Evolutionary conservation across 2,329 filamentous ascomycete genomes (phyloP), one percentile per base, ranked within the genome.

Genomic region (Colletotrichum scovillei): DNA sequence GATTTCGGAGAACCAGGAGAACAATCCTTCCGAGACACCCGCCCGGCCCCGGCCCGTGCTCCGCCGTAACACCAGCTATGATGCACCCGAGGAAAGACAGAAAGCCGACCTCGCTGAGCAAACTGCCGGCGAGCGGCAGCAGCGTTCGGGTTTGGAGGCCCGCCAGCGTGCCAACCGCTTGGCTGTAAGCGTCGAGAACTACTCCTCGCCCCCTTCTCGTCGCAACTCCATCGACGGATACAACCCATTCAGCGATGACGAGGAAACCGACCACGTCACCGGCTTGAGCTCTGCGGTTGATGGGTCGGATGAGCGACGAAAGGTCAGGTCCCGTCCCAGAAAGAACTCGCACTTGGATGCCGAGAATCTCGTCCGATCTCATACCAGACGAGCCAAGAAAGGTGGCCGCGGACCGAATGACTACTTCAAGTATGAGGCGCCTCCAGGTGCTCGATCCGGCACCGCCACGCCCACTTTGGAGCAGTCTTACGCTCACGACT

Each of bases 401-500:
- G 77, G 69, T 28, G 59, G 12, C 11, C 49, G 49, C 4, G 35
- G 53, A 19, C 65, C 63, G 9, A 64, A 63, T 3, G 79, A 82
- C 69, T 71, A 84, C 14, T 82, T 81, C 74, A 78, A 80, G 24
- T 73, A 67, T 22, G 76, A 78, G 11, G 78, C 76, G 28, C 72
- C 76, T 22, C 72, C 73, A 8, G 79, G 77, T 16, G 69, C 64
- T 11, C 75, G 77, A 19, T 85, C 84, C 46, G 82, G 84, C 56
- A 82, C 81, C 9, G 79, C 78, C 5, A 85, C 83, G 2, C 83
- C 84, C 0, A 76, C 82, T 11, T 75, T 79, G 22, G 86, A 89
- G 56, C 85, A 88, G 26, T 88, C 90, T 56, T 88, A 90, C 69
- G 78, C 78, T 16, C 80, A 84, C 58, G 83, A 85, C 68, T 94